phyloP scores from a whole-genome alignment of 495 filamentous ascomycete genomes.

The Penicillium waksmanii region DNA sequence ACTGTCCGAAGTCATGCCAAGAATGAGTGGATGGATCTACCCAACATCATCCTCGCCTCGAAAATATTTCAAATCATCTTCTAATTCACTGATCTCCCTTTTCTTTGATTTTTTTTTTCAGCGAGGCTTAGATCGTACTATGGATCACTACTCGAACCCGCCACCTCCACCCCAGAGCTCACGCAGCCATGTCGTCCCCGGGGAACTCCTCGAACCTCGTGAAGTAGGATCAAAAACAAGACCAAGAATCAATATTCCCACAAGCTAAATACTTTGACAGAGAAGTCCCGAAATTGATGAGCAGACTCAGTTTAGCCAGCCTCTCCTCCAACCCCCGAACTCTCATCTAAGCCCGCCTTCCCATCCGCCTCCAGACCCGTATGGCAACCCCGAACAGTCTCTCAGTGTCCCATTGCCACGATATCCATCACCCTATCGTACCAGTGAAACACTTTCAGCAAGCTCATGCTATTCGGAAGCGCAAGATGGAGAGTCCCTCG shows the following conservation, averaged over 20 bases:
- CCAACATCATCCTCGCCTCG: background rate
- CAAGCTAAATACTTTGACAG: background rate
- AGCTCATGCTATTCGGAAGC: constrained; percentile 7
- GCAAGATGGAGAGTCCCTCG: constrained; percentile 9
- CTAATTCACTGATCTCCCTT: background rate
- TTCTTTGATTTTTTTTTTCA: background rate
- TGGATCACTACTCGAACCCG: background rate
- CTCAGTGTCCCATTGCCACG: background rate
- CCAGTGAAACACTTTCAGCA: background rate
- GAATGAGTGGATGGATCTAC: background rate
- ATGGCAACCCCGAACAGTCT: background rate
- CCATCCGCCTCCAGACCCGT: background rate
- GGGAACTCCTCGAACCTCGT: constrained; percentile 1
- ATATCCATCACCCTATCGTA: background rate
- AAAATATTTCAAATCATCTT: background rate
- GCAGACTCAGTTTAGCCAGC: background rate
- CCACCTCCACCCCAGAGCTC: background rate
- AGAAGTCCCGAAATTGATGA: constrained; percentile 1
- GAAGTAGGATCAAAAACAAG: background rate
- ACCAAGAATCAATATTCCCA: background rate
- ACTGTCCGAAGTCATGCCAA: background rate
- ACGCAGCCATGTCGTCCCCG: background rate
- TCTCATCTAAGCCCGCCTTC: background rate
- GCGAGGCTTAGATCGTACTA: background rate
- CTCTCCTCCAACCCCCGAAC: background rate